Evolutionary conservation across 768 basidiomycete genomes (phyloP).

Genomic region (Suillus bovinus): DNA sequence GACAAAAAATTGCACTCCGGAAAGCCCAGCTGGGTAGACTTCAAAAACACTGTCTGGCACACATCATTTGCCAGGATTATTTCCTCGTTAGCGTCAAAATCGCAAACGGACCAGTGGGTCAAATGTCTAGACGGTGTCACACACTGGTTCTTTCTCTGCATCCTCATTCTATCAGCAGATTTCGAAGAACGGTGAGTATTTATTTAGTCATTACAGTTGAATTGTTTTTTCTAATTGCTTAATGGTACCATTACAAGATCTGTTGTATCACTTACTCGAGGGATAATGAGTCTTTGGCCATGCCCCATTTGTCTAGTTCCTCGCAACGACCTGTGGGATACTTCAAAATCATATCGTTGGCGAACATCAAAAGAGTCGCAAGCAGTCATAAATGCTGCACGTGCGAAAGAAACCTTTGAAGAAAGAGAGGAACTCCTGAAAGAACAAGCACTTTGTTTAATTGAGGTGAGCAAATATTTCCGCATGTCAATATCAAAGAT

Average conservation of each 20-base stretch:
- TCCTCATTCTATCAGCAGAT: conserved; percentile 39
- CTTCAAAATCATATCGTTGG: conserved; percentile 11
- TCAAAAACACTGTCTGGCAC: conserved; percentile 17
- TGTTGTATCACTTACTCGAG: conserved; percentile 36
- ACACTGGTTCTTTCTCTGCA: conserved; percentile 32
- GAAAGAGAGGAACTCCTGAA: conserved; percentile 21
- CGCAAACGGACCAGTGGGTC: conserved; percentile 10
- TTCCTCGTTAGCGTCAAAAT: conserved; percentile 3
- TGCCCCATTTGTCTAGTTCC: conserved; percentile 41
- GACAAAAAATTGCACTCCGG: conserved; percentile 7
- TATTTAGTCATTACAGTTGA: background rate
- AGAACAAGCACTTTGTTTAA: conserved; percentile 12
- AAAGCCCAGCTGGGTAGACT: conserved; percentile 12
- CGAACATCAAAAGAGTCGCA: conserved; percentile 18
- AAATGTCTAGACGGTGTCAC: conserved; percentile 32
- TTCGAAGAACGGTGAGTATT: conserved; percentile 46
- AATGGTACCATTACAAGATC: conserved; percentile 22
- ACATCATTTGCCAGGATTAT: conserved; percentile 12
- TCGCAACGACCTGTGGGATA: conserved; percentile 17
- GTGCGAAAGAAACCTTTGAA: conserved; percentile 11
- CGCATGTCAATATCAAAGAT: background rate
- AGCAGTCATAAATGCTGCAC: conserved; percentile 11
- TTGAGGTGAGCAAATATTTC: conserved; percentile 17
- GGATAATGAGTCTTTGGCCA: conserved; percentile 26
- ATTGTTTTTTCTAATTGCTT: background rate